These are phyloP conservation scores for Comarum palustre DNA, from an alignment of 306 rosid species.

Conservation along the genomic window DNA sequence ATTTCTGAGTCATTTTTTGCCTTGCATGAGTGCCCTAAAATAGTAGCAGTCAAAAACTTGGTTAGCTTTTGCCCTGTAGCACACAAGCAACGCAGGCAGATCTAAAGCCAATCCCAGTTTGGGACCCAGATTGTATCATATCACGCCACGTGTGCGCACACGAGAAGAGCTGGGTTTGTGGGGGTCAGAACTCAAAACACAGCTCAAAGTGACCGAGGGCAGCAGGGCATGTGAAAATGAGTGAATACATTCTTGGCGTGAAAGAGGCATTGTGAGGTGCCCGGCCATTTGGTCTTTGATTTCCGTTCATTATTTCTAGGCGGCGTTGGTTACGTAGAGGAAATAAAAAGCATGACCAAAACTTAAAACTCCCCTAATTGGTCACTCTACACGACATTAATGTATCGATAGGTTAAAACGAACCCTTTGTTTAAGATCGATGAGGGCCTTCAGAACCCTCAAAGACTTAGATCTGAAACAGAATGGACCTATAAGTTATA, in stretches of 20 bases:
- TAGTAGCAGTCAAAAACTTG: slow-evolving; percentile 41
- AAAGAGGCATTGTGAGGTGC: slow-evolving; percentile 29
- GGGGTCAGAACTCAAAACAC: slow-evolving; percentile 23
- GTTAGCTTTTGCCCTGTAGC: not conserved
- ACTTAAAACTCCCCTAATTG: not conserved
- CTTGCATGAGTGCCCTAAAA: slow-evolving; percentile 31
- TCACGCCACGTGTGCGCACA: slow-evolving; percentile 40
- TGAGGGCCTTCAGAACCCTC: too few relatives aligned
- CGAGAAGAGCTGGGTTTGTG: not conserved
- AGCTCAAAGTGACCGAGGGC: slow-evolving; percentile 13
- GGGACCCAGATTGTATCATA: slow-evolving; percentile 30
- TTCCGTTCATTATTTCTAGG: not conserved
- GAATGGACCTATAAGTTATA: too few relatives aligned
- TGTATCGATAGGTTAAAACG: too few relatives aligned
- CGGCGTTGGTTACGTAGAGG: not conserved
- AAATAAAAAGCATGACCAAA: not conserved
- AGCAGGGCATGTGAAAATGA: slow-evolving; percentile 40
- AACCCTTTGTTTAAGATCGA: too few relatives aligned
- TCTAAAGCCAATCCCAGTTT: slow-evolving; percentile 28
- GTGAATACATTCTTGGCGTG: slow-evolving; percentile 57
- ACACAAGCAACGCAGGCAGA: slow-evolving; percentile 26
- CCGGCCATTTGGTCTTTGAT: not conserved
- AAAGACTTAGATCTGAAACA: too few relatives aligned
- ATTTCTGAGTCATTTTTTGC: slow-evolving; percentile 18
- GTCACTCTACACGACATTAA: not conserved